These are phyloP conservation scores for Pyrenophora graminea DNA, from an alignment of 2,329 filamentous ascomycete genomes.

Conservation along the genomic window DNA sequence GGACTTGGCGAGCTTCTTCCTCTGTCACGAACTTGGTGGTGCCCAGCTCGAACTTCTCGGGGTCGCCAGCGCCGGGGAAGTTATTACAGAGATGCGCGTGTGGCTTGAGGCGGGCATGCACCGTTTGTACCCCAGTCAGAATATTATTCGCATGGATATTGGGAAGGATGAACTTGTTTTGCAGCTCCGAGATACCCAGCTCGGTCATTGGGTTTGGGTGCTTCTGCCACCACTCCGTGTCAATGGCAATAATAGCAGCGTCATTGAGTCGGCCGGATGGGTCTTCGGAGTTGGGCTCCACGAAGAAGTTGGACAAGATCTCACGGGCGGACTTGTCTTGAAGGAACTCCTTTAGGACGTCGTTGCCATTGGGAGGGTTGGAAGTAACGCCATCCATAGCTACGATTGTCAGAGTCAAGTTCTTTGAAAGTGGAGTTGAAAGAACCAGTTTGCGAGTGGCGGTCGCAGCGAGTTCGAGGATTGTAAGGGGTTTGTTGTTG, in stretches of 20 bases:
- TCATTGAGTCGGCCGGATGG: constrained; percentile 5
- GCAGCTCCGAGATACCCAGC: constrained; percentile 21
- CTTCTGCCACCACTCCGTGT: constrained; percentile 24
- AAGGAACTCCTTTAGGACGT: not conserved
- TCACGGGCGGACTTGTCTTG: not conserved
- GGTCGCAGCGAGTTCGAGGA: no score
- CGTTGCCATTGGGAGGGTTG: no score
- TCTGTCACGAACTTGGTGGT: constrained; percentile 15
- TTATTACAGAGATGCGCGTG: constrained; percentile 19
- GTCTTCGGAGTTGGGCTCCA: not conserved
- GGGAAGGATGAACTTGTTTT: not conserved
- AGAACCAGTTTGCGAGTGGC: no score
- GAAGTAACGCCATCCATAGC: no score
- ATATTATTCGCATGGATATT: constrained; percentile 15
- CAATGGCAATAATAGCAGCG: constrained; percentile 13
- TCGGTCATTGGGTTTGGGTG: constrained; percentile 22
- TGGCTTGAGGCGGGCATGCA: constrained; percentile 17
- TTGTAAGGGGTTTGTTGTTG: no score
- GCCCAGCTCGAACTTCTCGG: constrained; percentile 21
- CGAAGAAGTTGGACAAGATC: constrained; percentile 13
- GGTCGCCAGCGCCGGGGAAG: constrained; percentile 16
- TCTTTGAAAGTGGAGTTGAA: no score
- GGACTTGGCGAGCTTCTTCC: constrained; percentile 7
- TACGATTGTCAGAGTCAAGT: no score
- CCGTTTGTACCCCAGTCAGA: constrained; percentile 10